These are phyloP conservation scores for Calonectria hawksworthii DNA, from an alignment of 2,329 filamentous ascomycete genomes.

Conservation along the genomic window DNA sequence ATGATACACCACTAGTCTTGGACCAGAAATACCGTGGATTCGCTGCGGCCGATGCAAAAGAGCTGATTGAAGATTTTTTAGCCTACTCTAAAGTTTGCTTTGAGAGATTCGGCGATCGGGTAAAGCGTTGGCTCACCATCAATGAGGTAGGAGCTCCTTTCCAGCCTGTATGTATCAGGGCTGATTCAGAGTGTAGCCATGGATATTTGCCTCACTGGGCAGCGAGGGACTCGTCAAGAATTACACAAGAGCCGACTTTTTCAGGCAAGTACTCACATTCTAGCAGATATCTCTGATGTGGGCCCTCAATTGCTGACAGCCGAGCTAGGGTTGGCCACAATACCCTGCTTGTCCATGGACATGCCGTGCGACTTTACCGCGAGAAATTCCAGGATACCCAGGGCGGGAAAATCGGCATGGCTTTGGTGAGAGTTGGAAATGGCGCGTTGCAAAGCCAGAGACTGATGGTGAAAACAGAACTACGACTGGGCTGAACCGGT, in stretches of 20 bases:
- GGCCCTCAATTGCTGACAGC: neutral
- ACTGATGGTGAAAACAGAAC: neutral
- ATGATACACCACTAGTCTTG: neutral
- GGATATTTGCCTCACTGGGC: neutral
- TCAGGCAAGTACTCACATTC: neutral
- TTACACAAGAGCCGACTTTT: slow-evolving; percentile 7
- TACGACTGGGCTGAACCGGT: slow-evolving; percentile 16
- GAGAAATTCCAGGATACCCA: neutral
- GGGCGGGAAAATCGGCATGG: slow-evolving; percentile 10
- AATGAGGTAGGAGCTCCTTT: neutral
- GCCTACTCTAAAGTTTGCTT: slow-evolving; percentile 10
- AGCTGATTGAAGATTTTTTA: slow-evolving; percentile 8
- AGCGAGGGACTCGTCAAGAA: neutral
- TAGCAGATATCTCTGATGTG: neutral
- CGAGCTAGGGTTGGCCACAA: neutral
- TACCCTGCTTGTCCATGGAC: neutral
- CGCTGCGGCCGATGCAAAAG: neutral
- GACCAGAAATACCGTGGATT: slow-evolving; percentile 3
- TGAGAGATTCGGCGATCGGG: slow-evolving; percentile 15
- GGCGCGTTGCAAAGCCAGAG: neutral
- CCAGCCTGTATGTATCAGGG: neutral
- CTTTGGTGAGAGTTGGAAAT: neutral
- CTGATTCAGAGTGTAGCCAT: neutral
- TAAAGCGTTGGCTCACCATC: slow-evolving; percentile 17
- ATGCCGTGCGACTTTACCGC: neutral